These are phyloP conservation scores for Stagonosporopsis rhizophila DNA, from an alignment of 2,329 filamentous ascomycete species.

Conservation along the genomic window DNA sequence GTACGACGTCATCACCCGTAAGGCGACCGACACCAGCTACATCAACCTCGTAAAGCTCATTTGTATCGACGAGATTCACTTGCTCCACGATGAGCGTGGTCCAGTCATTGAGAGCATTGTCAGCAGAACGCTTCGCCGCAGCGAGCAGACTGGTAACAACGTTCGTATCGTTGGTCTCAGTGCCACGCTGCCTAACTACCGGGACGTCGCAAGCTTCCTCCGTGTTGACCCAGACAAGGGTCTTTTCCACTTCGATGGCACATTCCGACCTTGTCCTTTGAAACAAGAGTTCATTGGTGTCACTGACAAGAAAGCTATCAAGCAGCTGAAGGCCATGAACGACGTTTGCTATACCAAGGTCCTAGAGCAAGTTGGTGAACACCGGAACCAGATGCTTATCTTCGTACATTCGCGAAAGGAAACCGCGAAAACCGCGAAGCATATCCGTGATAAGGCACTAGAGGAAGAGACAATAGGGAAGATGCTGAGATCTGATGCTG, in stretches of 20 bases:
- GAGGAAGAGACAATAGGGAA: conserved; percentile 97
- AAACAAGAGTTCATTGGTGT: conserved; percentile 98
- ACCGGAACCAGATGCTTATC: conserved; percentile 97
- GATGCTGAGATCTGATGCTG: conserved; percentile 90
- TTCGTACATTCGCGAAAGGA: conserved; percentile 99
- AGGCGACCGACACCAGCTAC: conserved; percentile 95
- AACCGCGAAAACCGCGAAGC: conserved; percentile 95
- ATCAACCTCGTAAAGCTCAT: conserved; percentile 95
- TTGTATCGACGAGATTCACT: conserved; percentile 97
- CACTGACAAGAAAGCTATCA: conserved; percentile 97
- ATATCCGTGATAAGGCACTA: conserved; percentile 95
- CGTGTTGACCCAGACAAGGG: conserved; percentile 85
- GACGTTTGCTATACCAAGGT: conserved; percentile 98
- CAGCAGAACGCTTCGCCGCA: conserved; percentile 88
- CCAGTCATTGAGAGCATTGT: conserved; percentile 98
- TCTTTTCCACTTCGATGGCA: conserved; percentile 95
- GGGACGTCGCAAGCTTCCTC: conserved; percentile 93
- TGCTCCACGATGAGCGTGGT: conserved; percentile 95
- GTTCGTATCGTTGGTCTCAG: conserved; percentile 92
- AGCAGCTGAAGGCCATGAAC: conserved; percentile 99
- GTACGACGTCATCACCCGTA: conserved; percentile 98
- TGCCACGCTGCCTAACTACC: conserved; percentile 94
- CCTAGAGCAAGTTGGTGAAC: conserved; percentile 90
- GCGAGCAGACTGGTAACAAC: conserved; percentile 91
- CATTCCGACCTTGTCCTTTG: conserved; percentile 90